Conservation (phyloP, 306 rosid species). For the Begonia peltatifolia region DNA sequence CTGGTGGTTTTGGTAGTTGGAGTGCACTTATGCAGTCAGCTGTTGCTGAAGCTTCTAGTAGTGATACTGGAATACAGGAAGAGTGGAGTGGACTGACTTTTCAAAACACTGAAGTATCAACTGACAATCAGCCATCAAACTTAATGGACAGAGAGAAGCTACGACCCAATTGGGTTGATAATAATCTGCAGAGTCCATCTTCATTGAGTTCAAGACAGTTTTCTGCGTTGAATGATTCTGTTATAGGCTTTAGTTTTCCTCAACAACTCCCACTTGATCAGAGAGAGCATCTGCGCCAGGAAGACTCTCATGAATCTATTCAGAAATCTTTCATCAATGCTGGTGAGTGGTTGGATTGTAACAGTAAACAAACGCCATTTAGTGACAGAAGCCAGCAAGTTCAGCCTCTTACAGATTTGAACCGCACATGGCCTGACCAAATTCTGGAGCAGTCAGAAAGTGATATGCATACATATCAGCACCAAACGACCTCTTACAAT, state of each 20-base stretch:
- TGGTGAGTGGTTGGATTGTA: constrained; percentile 22
- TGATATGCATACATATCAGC: constrained; percentile 19
- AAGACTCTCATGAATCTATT: constrained; percentile 26
- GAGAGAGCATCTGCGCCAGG: constrained; percentile 19
- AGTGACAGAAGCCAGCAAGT: constrained; percentile 14
- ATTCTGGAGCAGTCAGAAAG: constrained; percentile 19
- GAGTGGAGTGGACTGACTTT: constrained; percentile 60
- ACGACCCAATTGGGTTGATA: constrained; percentile 32
- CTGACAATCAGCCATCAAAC: constrained; percentile 37
- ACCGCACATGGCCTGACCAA: constrained; percentile 19
- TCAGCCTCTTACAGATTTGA: constrained; percentile 19
- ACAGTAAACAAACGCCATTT: constrained; percentile 15
- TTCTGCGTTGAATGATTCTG: constrained; percentile 27
- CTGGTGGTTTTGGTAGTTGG: constrained; percentile 38
- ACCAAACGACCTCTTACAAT: constrained; percentile 15
- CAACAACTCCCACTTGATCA: constrained; percentile 26
- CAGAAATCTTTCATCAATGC: constrained; percentile 19
- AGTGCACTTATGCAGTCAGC: constrained; percentile 61
- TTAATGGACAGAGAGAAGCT: constrained; percentile 34
- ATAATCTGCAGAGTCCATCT: constrained; percentile 30
- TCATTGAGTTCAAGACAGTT: constrained; percentile 29
- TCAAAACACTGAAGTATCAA: constrained; percentile 38
- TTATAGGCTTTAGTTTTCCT: constrained; percentile 29
- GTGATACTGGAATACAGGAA: constrained; percentile 42
- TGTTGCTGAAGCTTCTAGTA: constrained; percentile 55